A percentile compares a stretch with the other conserved stretches of the same genome.
Conservation (phyloP, 169 alveolate genomes). For the Nephromyces sp. region DNA sequence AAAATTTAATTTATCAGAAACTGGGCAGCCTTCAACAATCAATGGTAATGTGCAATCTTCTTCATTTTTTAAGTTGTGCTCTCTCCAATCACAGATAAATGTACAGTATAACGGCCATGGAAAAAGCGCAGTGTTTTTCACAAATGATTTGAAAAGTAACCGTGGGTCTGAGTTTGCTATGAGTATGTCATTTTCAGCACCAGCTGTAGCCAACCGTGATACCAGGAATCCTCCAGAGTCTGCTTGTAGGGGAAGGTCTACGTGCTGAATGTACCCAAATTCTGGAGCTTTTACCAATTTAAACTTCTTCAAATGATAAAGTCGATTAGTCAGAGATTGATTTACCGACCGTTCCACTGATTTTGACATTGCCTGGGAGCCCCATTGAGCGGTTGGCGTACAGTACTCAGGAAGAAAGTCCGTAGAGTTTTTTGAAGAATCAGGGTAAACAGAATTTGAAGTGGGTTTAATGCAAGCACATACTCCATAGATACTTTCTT, state of each 20-base stretch:
- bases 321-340: too few species aligned
- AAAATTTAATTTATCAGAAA: not conserved
- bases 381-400: not conserved
- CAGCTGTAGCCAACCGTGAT: not conserved
- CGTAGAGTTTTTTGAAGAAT: not conserved
- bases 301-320: too few species aligned
- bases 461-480: not conserved
- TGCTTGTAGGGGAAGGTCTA: too few species aligned
- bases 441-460: too few species aligned
- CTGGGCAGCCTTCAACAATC: not conserved
- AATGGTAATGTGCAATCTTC: not conserved
- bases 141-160: not conserved
- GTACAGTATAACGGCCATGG: not conserved
- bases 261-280: too few species aligned
- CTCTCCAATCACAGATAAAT: too few species aligned
- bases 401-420: not conserved
- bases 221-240: too few species aligned
- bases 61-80: not conserved
- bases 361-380: not conserved
- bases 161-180: not conserved
- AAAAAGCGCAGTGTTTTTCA: not conserved
- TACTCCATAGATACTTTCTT: not conserved
- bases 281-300: too few species aligned
- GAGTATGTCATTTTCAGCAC: not conserved
- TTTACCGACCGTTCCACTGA: too few species aligned